These are phyloP conservation scores for Pestalotiopsis sp. DNA, from an alignment of 2,329 filamentous ascomycete species.

Conservation along the genomic window DNA sequence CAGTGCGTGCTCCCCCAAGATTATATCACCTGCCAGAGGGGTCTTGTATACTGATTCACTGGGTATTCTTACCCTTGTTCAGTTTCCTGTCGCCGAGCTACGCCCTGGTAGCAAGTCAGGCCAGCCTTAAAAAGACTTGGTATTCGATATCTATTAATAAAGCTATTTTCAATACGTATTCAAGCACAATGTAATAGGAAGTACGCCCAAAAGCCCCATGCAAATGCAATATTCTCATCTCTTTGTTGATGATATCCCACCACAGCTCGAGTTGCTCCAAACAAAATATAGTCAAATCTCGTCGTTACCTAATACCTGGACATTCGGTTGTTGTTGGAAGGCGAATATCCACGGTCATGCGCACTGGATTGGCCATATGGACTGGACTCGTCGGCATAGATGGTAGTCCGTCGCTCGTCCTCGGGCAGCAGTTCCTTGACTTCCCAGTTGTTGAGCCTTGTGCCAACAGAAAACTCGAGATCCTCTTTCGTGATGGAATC, in stretches of 20 bases:
- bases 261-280: background rate
- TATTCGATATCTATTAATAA: background rate
- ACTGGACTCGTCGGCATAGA: slow-evolving; percentile 69
- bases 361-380: slow-evolving; percentile 46
- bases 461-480: slow-evolving; percentile 95
- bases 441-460: slow-evolving; percentile 96
- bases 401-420: slow-evolving; percentile 72
- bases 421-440: slow-evolving; percentile 87
- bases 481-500: slow-evolving; percentile 98
- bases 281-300: background rate
- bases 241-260: background rate
- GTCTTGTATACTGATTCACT: background rate
- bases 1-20: background rate
- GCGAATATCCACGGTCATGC: slow-evolving; percentile 52
- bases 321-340: slow-evolving; percentile 27
- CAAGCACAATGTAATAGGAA: background rate
- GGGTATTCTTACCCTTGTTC: background rate
- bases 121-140: background rate
- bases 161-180: slow-evolving; percentile 1
- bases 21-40: background rate
- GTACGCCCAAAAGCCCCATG: slow-evolving; percentile 4
- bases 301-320: slow-evolving; percentile 29
- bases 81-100: background rate
- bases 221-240: slow-evolving; percentile 1
- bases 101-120: background rate